Base-by-base conservation (phyloP, 73 alveolate species). In the Urostyla sp. region DNA sequence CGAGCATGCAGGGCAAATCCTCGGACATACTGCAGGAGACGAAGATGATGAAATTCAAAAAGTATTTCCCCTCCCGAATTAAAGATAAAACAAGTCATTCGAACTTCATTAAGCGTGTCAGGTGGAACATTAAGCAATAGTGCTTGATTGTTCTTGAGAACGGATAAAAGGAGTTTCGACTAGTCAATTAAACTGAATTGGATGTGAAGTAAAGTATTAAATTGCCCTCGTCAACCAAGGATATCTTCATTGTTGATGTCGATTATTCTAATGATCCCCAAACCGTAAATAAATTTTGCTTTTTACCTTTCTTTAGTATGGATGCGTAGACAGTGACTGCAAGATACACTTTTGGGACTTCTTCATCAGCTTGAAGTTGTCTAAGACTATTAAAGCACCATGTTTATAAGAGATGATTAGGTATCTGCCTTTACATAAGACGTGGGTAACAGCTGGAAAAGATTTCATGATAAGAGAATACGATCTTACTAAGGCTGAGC, bases 381-480 rank as follows among this genome's bases (percentile, higher is more conserved):
- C 60, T 83, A 94, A 83, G 53, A 44, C 54, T 7, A 52, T 90
- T 77, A 86, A 94, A 61, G 78, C 80, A 59, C 94, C 80, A 26
- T 91, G 54, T 77, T 87, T 72, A 30, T 84, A 94, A 66, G 82
- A 90, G 58, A 89, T 93, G 38, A 83, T 95, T 18, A 94, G 97
- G 96, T 94, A 92, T 77, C 90, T 95, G 26, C 96, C 95, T 45
- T 83, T 86, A 31, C 98, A 95, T 69, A 90, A 95, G 79, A 88
- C 94, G 27, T 95, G 99, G 98, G 95, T 94, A 20, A 89, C 98
- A 30, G 93, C 98, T 51, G 98, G 99, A 44, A 79, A 91, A 37
- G 97, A 92, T 79, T 75, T 84, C 63, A 87, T 83, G n/a, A 69
- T 90, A 31, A 80, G 80, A 52, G 85, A 72, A 57, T 94, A 96